Conservation (phyloP, 495 filamentous ascomycete species). For the Xeromyces bisporus region DNA sequence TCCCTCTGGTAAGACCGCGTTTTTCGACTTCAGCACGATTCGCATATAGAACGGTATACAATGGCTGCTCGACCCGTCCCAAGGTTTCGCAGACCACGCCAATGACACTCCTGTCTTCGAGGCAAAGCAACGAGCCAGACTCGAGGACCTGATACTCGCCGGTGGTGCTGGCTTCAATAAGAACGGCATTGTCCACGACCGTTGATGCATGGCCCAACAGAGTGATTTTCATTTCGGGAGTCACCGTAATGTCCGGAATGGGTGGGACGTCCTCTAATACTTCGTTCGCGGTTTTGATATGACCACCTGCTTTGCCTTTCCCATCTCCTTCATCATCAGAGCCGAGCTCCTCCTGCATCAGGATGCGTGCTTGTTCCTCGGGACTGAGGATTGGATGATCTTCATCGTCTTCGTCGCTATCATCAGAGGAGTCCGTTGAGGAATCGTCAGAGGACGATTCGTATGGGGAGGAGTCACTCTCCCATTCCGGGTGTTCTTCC, state of each 20-base stretch:
- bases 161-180: constrained; percentile 63
- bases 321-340: constrained; percentile 53
- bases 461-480: constrained; percentile 47
- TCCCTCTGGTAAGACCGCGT: constrained; percentile 44
- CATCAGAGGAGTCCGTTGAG: constrained; percentile 39
- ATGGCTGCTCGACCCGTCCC: constrained; percentile 63
- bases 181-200: constrained; percentile 54
- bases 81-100: constrained; percentile 69
- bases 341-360: constrained; percentile 58
- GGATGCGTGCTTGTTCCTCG: constrained; percentile 59
- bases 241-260: constrained; percentile 58
- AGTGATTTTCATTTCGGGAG: constrained; percentile 54
- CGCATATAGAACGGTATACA: constrained; percentile 61
- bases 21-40: constrained; percentile 47
- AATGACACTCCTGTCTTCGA: constrained; percentile 54
- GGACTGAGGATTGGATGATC: constrained; percentile 55
- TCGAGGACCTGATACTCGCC: constrained; percentile 76
- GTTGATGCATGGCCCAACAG: constrained; percentile 55
- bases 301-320: constrained; percentile 27
- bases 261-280: constrained; percentile 46
- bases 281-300: constrained; percentile 59
- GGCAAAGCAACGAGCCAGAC: constrained; percentile 63
- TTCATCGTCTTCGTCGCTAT: constrained; percentile 49
- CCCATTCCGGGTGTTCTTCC: constrained; percentile 54
- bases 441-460: constrained; percentile 36